Conservation (phyloP, 176 grass and related monocot species). For the Ananas comosus region DNA sequence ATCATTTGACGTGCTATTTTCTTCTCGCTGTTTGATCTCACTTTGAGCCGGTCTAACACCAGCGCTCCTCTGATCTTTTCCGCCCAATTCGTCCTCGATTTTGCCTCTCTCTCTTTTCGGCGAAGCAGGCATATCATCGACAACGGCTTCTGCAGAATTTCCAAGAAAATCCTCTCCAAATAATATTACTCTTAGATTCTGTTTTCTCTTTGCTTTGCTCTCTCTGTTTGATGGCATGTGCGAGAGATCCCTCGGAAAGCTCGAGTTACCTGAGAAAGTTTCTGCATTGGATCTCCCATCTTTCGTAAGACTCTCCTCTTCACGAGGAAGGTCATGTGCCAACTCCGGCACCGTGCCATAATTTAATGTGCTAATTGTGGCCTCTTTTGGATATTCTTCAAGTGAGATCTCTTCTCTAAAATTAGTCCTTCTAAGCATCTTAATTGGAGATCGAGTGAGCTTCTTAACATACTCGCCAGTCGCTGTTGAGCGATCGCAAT, state of each 20-base stretch:
- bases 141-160: not conserved
- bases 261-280: not conserved
- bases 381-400: not conserved
- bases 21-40: not conserved
- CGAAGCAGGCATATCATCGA: not conserved
- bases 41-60: not conserved
- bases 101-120: conserved; percentile 13
- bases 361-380: too few relatives aligned
- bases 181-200: conserved; percentile 21
- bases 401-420: not conserved
- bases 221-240: too few relatives aligned
- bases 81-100: not conserved
- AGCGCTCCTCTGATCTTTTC: not conserved
- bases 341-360: too few relatives aligned
- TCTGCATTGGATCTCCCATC: not conserved
- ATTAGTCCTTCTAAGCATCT: not conserved
- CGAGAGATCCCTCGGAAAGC: not conserved
- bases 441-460: not conserved
- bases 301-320: too few relatives aligned
- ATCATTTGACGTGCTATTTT: conserved; percentile 28
- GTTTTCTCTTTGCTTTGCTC: conserved; percentile 32
- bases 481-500: not conserved
- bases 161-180: conserved; percentile 30
- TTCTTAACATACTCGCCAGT: not conserved
- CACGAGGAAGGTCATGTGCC: too few relatives aligned